Conservation (phyloP, 1,284 basidiomycete genomes). For the Trichosporon sp. region DNA sequence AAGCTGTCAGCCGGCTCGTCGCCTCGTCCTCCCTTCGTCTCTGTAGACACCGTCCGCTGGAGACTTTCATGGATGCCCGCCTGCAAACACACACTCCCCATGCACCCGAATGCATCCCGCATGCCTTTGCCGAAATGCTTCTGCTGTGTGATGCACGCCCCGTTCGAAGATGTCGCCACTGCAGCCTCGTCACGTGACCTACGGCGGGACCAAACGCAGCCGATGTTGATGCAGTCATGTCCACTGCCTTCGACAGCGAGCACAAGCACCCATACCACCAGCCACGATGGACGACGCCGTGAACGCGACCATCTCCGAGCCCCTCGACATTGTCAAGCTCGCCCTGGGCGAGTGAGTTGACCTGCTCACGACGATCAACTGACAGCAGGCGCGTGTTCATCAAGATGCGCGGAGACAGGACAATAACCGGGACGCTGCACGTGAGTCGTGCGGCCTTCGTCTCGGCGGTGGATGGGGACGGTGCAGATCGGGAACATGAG, state of each 20-base stretch:
- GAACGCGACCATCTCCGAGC: constrained; percentile 74
- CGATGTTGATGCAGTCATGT: background rate
- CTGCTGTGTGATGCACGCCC: background rate
- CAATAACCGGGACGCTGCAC: constrained; percentile 88
- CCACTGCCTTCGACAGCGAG: background rate
- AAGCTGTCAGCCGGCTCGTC: no score
- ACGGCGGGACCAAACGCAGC: background rate
- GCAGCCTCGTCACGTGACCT: background rate
- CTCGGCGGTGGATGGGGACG: no score
- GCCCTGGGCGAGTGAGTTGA: constrained; percentile 93
- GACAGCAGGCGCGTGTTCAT: constrained; percentile 46
- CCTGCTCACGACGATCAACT: background rate
- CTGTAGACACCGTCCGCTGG: no score
- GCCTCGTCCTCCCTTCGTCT: no score
- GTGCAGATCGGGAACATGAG: no score
- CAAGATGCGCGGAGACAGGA: constrained; percentile 91
- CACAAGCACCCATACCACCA: background rate
- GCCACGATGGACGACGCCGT: constrained; percentile 55
- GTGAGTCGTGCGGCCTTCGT: constrained; percentile 53
- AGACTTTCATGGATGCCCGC: no score
- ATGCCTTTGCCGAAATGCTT: no score
- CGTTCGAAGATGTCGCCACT: background rate
- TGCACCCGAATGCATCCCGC: no score
- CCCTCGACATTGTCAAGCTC: constrained; percentile 95
- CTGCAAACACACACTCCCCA: no score